These are phyloP conservation scores for Alternaria gaisen DNA, from an alignment of 2,329 filamentous ascomycete species.

Conservation along the genomic window DNA sequence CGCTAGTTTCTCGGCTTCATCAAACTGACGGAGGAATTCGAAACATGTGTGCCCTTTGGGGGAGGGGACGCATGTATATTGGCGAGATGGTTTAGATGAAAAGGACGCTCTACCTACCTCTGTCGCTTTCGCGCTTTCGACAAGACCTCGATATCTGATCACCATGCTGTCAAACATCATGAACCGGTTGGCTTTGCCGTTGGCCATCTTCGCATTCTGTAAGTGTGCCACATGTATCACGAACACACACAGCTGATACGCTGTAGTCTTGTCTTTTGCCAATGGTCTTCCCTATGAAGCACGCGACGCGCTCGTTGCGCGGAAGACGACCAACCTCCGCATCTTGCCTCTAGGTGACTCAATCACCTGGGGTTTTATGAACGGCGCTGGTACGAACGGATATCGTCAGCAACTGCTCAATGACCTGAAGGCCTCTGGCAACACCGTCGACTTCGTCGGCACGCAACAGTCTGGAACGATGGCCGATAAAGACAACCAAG, in stretches of 20 bases:
- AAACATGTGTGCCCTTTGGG: neutral
- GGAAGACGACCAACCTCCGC: slow-evolving; percentile 19
- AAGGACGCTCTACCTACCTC: neutral
- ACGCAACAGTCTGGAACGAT: slow-evolving; percentile 41
- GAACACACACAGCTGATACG: neutral
- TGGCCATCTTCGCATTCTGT: slow-evolving; percentile 14
- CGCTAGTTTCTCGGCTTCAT: slow-evolving; percentile 9
- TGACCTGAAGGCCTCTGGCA: slow-evolving; percentile 31
- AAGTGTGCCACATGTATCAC: neutral
- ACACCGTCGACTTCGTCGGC: slow-evolving; percentile 42
- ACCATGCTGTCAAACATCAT: slow-evolving; percentile 10
- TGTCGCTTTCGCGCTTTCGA: neutral
- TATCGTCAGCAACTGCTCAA: slow-evolving; percentile 47
- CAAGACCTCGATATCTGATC: neutral
- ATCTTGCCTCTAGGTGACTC: slow-evolving; percentile 33
- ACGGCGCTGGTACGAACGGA: slow-evolving; percentile 27
- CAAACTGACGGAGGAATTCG: slow-evolving; percentile 9
- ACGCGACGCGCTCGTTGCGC: slow-evolving; percentile 8
- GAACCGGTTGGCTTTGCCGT: slow-evolving; percentile 6
- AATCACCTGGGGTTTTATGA: slow-evolving; percentile 43
- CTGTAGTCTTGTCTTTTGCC: slow-evolving; percentile 9
- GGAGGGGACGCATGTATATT: neutral
- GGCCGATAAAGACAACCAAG: slow-evolving; percentile 46
- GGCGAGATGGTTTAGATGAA: neutral
- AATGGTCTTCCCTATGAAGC: slow-evolving; percentile 13